Evolutionary conservation across 495 filamentous ascomycete genomes (phyloP), one percentile per base, ranked within the genome.

Genomic region (Aspergillus funiculosus): DNA sequence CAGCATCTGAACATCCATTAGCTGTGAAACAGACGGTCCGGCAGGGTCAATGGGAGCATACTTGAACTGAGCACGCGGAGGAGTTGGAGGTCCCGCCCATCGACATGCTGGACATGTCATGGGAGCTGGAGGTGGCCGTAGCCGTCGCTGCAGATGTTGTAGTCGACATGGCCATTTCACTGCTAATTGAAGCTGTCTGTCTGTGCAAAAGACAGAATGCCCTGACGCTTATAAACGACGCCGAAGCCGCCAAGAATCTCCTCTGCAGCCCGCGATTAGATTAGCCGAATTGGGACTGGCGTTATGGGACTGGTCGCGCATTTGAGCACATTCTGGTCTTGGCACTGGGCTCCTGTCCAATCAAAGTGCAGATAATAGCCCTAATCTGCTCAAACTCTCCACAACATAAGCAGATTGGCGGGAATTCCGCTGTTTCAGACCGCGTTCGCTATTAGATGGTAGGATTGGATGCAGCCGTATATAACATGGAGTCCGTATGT

Each of bases 1-100:
- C 5, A 85, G 60, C 82, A 86, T 87, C 76, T 76, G 43, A 40
- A 38, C 10, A 27, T 45, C 43, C 4, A 39, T 44, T 17, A 32
- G 24, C 9, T 6, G 4, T n/a, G n/a, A 21, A 4, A 13, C 19
- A 2, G n/a, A n/a, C 22, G 21, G 30, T 24, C n/a, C n/a, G 17
- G 29, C 10, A 17, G 26, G 17, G n/a, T 7, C 8, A 11, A 22
- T 14, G 13, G 22, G 25, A 7, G 9, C 4, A 11, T 36, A 57
- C 58, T 18, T 57, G 54, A 32, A 59, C 46, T 27, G 61, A 50
- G 51, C 59, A 62, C 27, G 48, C 31, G 19, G 30, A 13, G 26
- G 39, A 29, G 11, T 28, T 39, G 25, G 43, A 29, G 3, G 19
- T n/a, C 10, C 35, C 37, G 22, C n/a, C 39, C 46, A 52, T 52